Evolutionary conservation across 2,329 filamentous ascomycete species (phyloP), one percentile per base, ranked within the genome.

Genomic region (Microsporum audouinii): DNA sequence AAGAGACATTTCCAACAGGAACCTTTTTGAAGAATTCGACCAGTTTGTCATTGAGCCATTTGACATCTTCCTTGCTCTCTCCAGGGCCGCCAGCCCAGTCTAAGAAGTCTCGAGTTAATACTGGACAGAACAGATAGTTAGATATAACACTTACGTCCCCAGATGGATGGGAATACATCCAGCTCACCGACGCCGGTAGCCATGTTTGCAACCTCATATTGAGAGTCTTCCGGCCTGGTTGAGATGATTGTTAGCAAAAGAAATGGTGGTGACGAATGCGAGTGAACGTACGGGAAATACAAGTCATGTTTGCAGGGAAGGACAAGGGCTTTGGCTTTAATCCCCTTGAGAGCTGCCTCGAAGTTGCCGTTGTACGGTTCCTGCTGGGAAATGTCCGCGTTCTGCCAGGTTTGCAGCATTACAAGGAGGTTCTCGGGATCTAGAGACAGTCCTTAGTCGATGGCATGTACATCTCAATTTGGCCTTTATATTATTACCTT

Each of bases 321-420:
- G 2, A 92, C 85, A 47, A 92, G 73, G 0, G 82, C 84, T 67
- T 84, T 88, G 0, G 88, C 85, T 70, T 86, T 88, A 71, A 92
- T 90, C 2, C 77, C 80, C 55, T 78, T 77, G 82, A 92, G 80
- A 0, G 86, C 84, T 59, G 80, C 79, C 62, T 80, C 79, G 64
- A 90, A 87, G 64, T 88, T 75, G 0, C 82, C 84, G 62, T 85
- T 80, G 65, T 88, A 91, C 2, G 83, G 85, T 60, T 84, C 79
- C 68, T 90, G 86, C 3, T 81, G 73, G 2, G 87, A 88, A 57
- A 84, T 81, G 67, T 92, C 87, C 0, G 81, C 88, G 3, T 82
- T 79, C 71, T 92, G 88, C 89, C 89, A 94, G 0, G 88, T 91
- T 38, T 87, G 81, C 2, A 90, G 75, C 88, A 91, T 90, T 1